Percentiles rank a stretch among this genome's conserved stretches.
Evolutionary conservation across 768 basidiomycete genomes (phyloP).

Genomic region (Russula earlei): DNA sequence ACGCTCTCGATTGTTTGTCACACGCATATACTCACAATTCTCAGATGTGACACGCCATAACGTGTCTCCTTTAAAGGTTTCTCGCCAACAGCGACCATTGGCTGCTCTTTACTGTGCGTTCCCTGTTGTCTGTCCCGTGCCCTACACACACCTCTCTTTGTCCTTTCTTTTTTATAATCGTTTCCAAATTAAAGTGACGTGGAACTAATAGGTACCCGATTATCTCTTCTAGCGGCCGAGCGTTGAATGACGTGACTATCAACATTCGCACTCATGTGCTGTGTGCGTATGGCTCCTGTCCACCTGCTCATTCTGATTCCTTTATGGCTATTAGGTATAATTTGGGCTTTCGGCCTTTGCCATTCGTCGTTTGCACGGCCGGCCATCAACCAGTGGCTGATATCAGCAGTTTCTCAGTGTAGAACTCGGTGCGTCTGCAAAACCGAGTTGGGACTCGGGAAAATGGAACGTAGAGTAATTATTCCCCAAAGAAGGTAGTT

Average conservation of each 20-base stretch:
- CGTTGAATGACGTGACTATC: background rate
- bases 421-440: too few relatives aligned
- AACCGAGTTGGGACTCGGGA: background rate
- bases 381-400: background rate
- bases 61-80: too few relatives aligned
- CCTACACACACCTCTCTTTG: too few relatives aligned
- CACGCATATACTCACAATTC: slow-evolving; percentile 5
- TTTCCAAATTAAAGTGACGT: too few relatives aligned
- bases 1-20: background rate
- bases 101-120: too few relatives aligned
- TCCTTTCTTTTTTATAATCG: too few relatives aligned
- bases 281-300: background rate
- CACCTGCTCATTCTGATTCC: background rate
- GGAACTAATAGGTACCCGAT: background rate
- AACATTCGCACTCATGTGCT: background rate
- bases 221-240: background rate
- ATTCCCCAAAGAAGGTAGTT: too few relatives aligned
- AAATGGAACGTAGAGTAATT: background rate
- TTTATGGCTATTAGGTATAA: background rate
- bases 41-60: background rate
- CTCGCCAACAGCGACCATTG: too few relatives aligned
- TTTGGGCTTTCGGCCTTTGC: background rate
- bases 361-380: background rate
- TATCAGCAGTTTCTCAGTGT: background rate
- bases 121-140: too few relatives aligned